These are phyloP conservation scores for Phymatotrichopsis omnivora DNA, from an alignment of 2,329 filamentous ascomycete genomes.

Conservation along the genomic window DNA sequence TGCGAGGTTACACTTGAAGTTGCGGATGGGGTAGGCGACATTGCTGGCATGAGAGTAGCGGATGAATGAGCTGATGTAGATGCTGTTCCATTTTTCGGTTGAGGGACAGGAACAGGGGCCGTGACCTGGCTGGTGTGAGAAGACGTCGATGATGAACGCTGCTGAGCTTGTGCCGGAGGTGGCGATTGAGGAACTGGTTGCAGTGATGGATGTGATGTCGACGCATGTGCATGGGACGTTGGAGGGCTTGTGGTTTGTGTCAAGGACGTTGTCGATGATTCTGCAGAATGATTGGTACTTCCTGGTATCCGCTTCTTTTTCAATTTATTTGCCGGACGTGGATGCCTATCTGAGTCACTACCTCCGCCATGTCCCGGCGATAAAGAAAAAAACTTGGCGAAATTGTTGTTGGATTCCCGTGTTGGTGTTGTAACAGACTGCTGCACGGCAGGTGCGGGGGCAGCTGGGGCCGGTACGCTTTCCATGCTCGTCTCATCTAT, in stretches of 20 bases:
- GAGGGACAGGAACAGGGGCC: neutral
- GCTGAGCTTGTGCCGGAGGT: neutral
- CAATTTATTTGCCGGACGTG: slow-evolving; percentile 76
- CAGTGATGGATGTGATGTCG: slow-evolving; percentile 16
- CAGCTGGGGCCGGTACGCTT: neutral
- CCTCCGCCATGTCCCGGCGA: too few species aligned
- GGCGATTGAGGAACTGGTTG: slow-evolving; percentile 12
- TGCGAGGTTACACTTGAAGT: slow-evolving; percentile 26
- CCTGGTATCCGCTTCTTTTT: slow-evolving; percentile 73
- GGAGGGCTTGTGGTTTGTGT: slow-evolving; percentile 8
- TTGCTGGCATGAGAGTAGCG: slow-evolving; percentile 24
- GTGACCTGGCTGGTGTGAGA: neutral
- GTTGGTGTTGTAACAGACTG: slow-evolving; percentile 44
- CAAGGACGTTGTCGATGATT: slow-evolving; percentile 77
- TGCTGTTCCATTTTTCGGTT: neutral
- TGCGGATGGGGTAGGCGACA: slow-evolving; percentile 28
- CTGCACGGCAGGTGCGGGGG: too few species aligned
- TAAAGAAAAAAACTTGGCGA: slow-evolving; percentile 61
- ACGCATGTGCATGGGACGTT: slow-evolving; percentile 13
- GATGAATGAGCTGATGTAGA: slow-evolving; percentile 8
- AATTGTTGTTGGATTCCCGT: slow-evolving; percentile 56
- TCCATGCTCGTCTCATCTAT: slow-evolving; percentile 15
- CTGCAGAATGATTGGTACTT: slow-evolving; percentile 73
- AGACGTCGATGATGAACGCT: slow-evolving; percentile 1
- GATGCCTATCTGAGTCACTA: slow-evolving; percentile 51